Percentiles rank a stretch among this genome's conserved stretches.
Conservation (phyloP, 495 filamentous ascomycete genomes). For the Xylaria nigripes region DNA sequence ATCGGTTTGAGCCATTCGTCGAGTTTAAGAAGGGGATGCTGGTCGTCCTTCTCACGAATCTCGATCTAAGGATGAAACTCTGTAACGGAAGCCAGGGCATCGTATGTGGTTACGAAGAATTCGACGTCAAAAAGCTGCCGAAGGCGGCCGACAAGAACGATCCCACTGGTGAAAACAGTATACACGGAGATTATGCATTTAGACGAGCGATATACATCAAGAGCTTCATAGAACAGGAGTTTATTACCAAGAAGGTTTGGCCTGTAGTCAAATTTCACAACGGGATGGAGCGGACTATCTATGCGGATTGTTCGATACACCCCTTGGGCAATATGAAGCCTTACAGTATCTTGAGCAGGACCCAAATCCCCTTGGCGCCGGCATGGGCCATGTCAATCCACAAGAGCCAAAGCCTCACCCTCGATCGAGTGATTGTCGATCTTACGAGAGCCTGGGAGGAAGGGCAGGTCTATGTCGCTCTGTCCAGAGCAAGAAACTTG, state of each 20-base stretch:
- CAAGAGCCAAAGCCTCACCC: constrained; percentile 89
- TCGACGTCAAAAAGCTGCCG: constrained; percentile 50
- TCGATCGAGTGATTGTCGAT: constrained; percentile 86
- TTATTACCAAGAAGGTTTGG: constrained; percentile 37
- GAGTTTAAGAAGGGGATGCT: constrained; percentile 78
- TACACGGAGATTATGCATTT: constrained; percentile 32
- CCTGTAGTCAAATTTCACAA: constrained; percentile 69
- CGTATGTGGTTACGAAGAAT: constrained; percentile 66
- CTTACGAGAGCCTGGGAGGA: constrained; percentile 81
- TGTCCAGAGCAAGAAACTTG: constrained; percentile 71
- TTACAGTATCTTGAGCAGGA: constrained; percentile 62
- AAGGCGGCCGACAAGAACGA: constrained; percentile 18
- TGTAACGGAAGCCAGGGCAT: constrained; percentile 88
- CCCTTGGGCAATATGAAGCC: constrained; percentile 38
- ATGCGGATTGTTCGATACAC: constrained; percentile 39
- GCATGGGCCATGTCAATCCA: constrained; percentile 95
- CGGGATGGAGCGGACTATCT: constrained; percentile 31
- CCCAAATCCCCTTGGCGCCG: constrained; percentile 74
- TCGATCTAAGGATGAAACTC: constrained; percentile 59
- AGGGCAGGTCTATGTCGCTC: constrained; percentile 74
- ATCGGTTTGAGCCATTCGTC: constrained; percentile 38
- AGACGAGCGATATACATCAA: constrained; percentile 32
- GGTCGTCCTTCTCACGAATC: constrained; percentile 92
- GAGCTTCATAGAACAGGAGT: constrained; percentile 22
- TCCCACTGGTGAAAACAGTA: background rate